These are phyloP conservation scores for Stephania yunnanensis DNA, from an alignment of 164 flowering plant species.

Conservation along the genomic window DNA sequence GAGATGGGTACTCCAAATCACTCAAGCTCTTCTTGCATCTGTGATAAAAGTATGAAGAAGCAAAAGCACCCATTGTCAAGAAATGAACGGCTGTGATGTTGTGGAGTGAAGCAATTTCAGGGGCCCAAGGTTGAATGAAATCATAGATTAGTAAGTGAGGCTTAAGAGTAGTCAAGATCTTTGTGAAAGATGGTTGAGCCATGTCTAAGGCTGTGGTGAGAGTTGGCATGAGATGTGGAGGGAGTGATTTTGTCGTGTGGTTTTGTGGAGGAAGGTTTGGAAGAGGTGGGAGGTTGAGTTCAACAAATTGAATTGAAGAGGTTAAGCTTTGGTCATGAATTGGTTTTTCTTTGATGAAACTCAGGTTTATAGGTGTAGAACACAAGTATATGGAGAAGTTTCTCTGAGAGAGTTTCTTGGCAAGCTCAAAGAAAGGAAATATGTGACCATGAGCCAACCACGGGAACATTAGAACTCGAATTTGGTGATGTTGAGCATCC, in stretches of 20 bases:
- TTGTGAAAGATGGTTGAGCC: constrained; percentile 19
- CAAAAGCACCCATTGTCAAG: constrained; percentile 9
- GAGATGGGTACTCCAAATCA: constrained; percentile 12
- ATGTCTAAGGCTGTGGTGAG: constrained; percentile 30
- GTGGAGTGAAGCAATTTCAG: constrained; percentile 10
- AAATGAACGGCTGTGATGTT: constrained; percentile 21
- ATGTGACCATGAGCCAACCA: constrained; percentile 41
- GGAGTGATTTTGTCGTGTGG: constrained; percentile 28
- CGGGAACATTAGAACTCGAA: constrained; percentile 25
- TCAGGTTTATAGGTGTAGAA: constrained; percentile 36
- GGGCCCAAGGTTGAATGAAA: constrained; percentile 33
- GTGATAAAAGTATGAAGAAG: constrained; percentile 7
- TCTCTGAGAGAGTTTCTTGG: constrained; percentile 27
- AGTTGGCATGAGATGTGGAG: constrained; percentile 30
- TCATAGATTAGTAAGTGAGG: constrained; percentile 25
- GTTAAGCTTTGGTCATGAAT: neutral
- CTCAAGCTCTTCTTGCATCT: neutral
- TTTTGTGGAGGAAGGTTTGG: constrained; percentile 29
- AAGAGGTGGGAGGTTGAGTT: constrained; percentile 18
- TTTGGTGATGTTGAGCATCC: neutral
- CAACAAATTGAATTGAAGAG: constrained; percentile 12
- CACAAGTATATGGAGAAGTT: constrained; percentile 30
- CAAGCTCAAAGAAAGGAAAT: constrained; percentile 37
- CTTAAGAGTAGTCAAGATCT: constrained; percentile 22
- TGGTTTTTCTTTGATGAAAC: constrained; percentile 21